Evolutionary conservation across 2,329 filamentous ascomycete genomes (phyloP).

Genomic region (Fonsecaea pedrosoi): DNA sequence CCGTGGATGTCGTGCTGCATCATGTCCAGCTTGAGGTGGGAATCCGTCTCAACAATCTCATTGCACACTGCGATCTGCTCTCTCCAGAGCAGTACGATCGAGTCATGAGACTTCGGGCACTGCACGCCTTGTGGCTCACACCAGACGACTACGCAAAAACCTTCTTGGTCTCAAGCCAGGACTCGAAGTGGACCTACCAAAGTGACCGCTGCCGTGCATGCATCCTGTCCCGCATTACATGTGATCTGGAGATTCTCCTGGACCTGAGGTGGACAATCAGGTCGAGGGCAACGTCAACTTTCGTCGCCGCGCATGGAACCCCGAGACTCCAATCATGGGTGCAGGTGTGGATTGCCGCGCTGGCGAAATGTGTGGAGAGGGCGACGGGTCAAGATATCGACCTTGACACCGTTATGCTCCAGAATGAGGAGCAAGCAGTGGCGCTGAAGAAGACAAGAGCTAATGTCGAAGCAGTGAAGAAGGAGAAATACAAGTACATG

Average conservation of each 20-base stretch:
- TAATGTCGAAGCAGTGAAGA: conserved; percentile 23
- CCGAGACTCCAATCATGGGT: conserved; percentile 33
- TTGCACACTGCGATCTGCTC: conserved; percentile 29
- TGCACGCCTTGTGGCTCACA: conserved; percentile 46
- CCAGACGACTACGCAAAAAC: conserved; percentile 25
- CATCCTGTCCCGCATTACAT: conserved; percentile 45
- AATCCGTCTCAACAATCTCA: conserved; percentile 34
- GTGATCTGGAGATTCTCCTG: conserved; percentile 40
- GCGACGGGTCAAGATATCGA: conserved; percentile 18
- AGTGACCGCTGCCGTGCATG: conserved; percentile 48
- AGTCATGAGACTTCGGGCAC: conserved; percentile 41
- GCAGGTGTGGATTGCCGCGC: conserved; percentile 27
- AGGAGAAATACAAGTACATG: conserved; percentile 17
- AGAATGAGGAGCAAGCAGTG: conserved; percentile 21
- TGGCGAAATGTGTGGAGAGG: conserved; percentile 9
- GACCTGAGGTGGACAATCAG: conserved; percentile 42
- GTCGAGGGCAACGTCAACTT: conserved; percentile 27
- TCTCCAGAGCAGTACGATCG: conserved; percentile 31
- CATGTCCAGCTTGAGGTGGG: conserved; percentile 39
- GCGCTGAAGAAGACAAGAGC: conserved; percentile 24
- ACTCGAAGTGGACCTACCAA: conserved; percentile 42
- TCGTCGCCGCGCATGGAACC: conserved; percentile 28
- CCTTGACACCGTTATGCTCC: conserved; percentile 19
- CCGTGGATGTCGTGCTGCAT: conserved; percentile 32
- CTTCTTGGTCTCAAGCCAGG: conserved; percentile 17